These are phyloP conservation scores for Akanthomyces dipterigenus DNA, from an alignment of 2,329 filamentous ascomycete species.

Conservation along the genomic window DNA sequence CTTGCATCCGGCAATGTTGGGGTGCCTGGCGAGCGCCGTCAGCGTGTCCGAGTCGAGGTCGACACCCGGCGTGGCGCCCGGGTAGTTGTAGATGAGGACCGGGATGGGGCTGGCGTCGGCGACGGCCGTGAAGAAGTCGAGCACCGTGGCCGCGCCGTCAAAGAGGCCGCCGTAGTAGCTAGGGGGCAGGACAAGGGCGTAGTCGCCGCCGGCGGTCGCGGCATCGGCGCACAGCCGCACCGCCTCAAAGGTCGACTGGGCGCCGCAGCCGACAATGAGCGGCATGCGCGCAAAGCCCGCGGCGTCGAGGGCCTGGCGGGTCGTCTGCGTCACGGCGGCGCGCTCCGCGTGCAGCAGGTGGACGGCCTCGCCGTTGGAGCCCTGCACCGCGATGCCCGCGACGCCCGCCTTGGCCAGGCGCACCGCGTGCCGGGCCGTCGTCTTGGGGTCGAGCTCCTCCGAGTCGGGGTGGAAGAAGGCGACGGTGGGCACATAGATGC, in stretches of 20 bases:
- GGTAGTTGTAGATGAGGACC: conserved; percentile 64
- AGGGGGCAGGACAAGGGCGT: conserved; percentile 68
- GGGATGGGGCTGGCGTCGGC: conserved; percentile 56
- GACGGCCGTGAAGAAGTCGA: conserved; percentile 60
- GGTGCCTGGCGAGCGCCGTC: conserved; percentile 50
- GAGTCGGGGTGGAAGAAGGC: conserved; percentile 62
- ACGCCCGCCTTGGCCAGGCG: conserved; percentile 69
- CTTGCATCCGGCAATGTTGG: conserved; percentile 63
- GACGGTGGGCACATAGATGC: conserved; percentile 67
- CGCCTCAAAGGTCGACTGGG: conserved; percentile 66
- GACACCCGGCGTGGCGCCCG: conserved; percentile 56
- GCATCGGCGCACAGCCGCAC: conserved; percentile 65
- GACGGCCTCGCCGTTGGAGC: conserved; percentile 77
- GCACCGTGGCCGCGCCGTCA: conserved; percentile 45
- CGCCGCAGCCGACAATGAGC: conserved; percentile 69
- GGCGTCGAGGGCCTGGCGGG: conserved; percentile 59
- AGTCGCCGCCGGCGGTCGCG: conserved; percentile 63
- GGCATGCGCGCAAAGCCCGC: conserved; percentile 60
- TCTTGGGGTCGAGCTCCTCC: conserved; percentile 60
- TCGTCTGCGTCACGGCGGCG: conserved; percentile 59
- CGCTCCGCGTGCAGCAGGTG: conserved; percentile 68
- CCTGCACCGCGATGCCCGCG: conserved; percentile 68
- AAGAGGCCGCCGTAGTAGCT: conserved; percentile 68
- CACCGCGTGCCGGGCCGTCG: conserved; percentile 55
- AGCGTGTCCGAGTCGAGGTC: conserved; percentile 59